Evolutionary conservation across 2,329 filamentous ascomycete species (phyloP).

Genomic region (Sclerotinia minor): DNA sequence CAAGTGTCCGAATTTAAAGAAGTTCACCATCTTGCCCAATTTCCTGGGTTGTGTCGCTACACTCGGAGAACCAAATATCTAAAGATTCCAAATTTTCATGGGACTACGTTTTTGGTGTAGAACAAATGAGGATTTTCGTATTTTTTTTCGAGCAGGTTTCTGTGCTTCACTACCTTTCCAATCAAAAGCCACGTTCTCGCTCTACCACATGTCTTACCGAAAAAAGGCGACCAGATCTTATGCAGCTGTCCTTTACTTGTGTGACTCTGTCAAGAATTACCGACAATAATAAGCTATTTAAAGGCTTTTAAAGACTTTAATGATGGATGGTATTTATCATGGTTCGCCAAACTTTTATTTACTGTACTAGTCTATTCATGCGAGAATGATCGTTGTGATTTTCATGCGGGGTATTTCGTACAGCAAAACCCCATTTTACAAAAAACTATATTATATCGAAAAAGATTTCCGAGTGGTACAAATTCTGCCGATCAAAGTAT

Average conservation of each 20-base stretch:
- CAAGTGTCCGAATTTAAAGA: constrained; percentile 1
- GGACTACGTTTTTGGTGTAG: neutral
- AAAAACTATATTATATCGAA: neutral
- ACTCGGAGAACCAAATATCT: constrained; percentile 9
- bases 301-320: neutral
- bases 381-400: constrained; percentile 8
- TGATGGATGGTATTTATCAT: constrained; percentile 18
- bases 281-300: constrained; percentile 1
- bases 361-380: constrained; percentile 21
- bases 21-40: constrained; percentile 18
- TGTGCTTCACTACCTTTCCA: constrained; percentile 1
- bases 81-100: neutral
- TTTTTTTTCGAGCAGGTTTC: constrained; percentile 3
- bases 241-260: constrained; percentile 23
- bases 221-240: constrained; percentile 25
- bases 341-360: constrained; percentile 15
- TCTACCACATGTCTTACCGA: constrained; percentile 21
- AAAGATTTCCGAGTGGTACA: neutral
- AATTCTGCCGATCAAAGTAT: neutral
- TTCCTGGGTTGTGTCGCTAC: constrained; percentile 17
- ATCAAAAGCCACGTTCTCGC: constrained; percentile 17
- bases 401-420: constrained; percentile 22
- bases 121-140: neutral
- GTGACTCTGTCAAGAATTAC: constrained; percentile 17
- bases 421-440: constrained; percentile 19